Conservation (phyloP, 108 stramenopile species). For the Cyclotella baltica region DNA sequence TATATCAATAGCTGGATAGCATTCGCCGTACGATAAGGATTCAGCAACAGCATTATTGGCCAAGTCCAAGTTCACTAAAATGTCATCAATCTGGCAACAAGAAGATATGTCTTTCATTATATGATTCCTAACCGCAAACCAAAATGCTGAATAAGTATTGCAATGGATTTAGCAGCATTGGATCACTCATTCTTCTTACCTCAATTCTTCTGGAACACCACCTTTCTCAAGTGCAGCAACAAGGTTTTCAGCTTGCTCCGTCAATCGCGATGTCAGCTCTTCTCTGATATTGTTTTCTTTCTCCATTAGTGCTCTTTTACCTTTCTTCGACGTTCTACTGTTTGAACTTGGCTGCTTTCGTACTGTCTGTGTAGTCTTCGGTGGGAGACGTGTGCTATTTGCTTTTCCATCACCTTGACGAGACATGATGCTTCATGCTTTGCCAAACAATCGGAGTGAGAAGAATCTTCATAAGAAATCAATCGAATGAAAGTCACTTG, state of each 20-base stretch:
- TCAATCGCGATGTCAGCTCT: neutral
- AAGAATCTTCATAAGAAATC: no score
- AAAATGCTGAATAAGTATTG: neutral
- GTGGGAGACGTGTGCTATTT: conserved; percentile 1
- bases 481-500: no score
- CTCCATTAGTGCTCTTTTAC: conserved; percentile 7
- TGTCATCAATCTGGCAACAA: neutral
- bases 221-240: conserved; percentile 22
- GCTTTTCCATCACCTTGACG: neutral
- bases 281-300: conserved; percentile 18
- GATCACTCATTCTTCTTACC: neutral
- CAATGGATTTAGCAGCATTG: neutral
- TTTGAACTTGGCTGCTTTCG: neutral
- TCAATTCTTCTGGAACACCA: conserved; percentile 27
- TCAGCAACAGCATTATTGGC: conserved; percentile 12
- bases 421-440: conserved; percentile 1
- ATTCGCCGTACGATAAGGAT: conserved; percentile 24
- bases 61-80: neutral
- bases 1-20: conserved; percentile 38
- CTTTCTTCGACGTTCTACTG: neutral
- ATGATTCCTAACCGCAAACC: neutral
- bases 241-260: neutral
- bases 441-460: neutral
- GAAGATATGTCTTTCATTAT: conserved; percentile 6
- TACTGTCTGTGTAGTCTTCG: neutral